These are phyloP conservation scores for Verticillium isaacii DNA, from an alignment of 2,329 filamentous ascomycete genomes.

Conservation along the genomic window DNA sequence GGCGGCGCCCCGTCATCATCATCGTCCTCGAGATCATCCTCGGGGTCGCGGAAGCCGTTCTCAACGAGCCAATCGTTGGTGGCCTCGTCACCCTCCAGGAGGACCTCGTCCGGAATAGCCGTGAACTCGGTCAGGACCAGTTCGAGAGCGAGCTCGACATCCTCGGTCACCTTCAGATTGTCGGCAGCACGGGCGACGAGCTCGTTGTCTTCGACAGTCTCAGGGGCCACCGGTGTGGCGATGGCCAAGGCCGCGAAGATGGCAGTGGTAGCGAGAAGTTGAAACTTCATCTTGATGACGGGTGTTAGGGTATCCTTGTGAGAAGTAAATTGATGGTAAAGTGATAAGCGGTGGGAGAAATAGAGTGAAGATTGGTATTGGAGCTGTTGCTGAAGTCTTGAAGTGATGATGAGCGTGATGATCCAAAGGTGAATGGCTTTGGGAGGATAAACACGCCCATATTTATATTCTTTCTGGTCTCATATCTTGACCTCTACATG, in stretches of 20 bases:
- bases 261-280: conserved; percentile 6
- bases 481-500: neutral
- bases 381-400: neutral
- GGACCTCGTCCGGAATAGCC: conserved; percentile 17
- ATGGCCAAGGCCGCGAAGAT: conserved; percentile 10
- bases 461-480: neutral
- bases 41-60: conserved; percentile 10
- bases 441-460: neutral
- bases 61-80: conserved; percentile 16
- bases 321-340: neutral
- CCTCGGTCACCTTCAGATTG: neutral
- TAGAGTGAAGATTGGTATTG: neutral
- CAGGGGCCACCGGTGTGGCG: conserved; percentile 1
- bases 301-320: too few species aligned
- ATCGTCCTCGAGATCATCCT: conserved; percentile 1
- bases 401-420: conserved; percentile 2
- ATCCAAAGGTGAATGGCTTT: neutral
- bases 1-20: neutral
- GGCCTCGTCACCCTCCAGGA: conserved; percentile 14
- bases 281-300: conserved; percentile 10
- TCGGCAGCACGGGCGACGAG: neutral
- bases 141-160: conserved; percentile 5
- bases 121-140: conserved; percentile 14
- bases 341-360: neutral
- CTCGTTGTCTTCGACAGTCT: neutral